Base-by-base conservation (phyloP, 305 asterid genomes). In the Solanum chacoense region DNA sequence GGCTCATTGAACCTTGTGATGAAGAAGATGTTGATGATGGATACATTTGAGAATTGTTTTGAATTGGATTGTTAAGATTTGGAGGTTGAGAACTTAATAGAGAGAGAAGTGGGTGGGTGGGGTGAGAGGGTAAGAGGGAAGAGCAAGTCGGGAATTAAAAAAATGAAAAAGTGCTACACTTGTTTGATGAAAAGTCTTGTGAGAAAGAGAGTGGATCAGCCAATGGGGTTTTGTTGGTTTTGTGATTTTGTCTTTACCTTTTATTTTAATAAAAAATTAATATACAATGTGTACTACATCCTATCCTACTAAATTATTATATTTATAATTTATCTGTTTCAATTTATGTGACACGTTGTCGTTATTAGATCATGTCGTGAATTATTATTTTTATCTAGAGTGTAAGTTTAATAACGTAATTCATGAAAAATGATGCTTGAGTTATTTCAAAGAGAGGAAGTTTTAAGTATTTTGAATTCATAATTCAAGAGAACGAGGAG, bases 1-100 rank as follows among this genome's bases (percentile, higher is more conserved):
- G 93, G 78, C 84, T 92, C 92, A 93, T 85, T 40, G 96, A 93
- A 85, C 92, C 89, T 84, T 95, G 95, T 2, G 98, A 94, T 40
- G 97, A 93, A 16, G 98, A 93, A 78, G 97, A 94, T 34, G 94
- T 88, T 6, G 99, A 92, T 10, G 99, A 94, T 5, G 98, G 93
- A 87, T 92, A 92, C 98, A 95, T 95, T 36, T 84, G 45, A 34
- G 28, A 50, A 34, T 32, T 35, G 26, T 18, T 13, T 34, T 29
- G 8, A 76, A 28, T 69, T 31, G 20, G 36, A 67, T 80, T 42
- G 36, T 8, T 77, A n/a, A 38, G 28, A 83, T 29, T 71, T 71
- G 86, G 24, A 88, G 77, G 18, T 67, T 16, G n/a, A 75, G 71
- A 50, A 28, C 9, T 65, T 42, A 80, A 69, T 73, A 34, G 11